Evolutionary conservation across 1,284 basidiomycete genomes (phyloP), one percentile per base, ranked within the genome.

Genomic region (Fomes fomentarius): DNA sequence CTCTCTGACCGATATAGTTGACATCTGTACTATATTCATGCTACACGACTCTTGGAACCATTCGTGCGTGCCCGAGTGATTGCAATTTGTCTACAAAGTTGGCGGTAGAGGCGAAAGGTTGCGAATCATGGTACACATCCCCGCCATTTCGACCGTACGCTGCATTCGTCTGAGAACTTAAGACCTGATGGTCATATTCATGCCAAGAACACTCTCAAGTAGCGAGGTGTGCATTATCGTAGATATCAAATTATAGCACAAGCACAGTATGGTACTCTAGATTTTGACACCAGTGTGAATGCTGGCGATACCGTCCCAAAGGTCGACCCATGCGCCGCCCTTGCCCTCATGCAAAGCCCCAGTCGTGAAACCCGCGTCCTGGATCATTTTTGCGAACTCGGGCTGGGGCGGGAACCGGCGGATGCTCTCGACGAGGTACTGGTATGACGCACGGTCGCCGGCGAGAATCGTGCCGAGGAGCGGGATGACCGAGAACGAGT

Each of bases 361-460:
- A 2, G 87, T 92, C 49, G 83, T 72, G 73, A 96, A 95, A 0
- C 94, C 93, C 22, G 91, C 93, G 38, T 94, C 86, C 60, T 81
- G 74, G 60, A 96, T 90, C 95, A 99, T 93, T 66, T 85, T 75
- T 12, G 95, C 91, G 74, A 99, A 99, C 48, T 94, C 87, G 22
- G 85, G 77, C 72, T 98, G 96, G 19, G 85, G 79, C 30, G 96
- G 96, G 80, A 99, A 99, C 63, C 85, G 85, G 53, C 95, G 91
- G 66, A 99, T 99, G 33, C 95, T 98, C 74, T 99, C 97, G 47
- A 99, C 93, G 39, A 99, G 83, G 72, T 99, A 99, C 73, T 97
- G 94, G 74, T 99, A 99, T 17, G 95, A 97, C 28, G 87, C 91
- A 33, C 96, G 84, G 72, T 99, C 96, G 3, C 93, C 93, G 8